Evolutionary conservation across 2,329 filamentous ascomycete genomes (phyloP).

Genomic region (Colletotrichum tanaceti): DNA sequence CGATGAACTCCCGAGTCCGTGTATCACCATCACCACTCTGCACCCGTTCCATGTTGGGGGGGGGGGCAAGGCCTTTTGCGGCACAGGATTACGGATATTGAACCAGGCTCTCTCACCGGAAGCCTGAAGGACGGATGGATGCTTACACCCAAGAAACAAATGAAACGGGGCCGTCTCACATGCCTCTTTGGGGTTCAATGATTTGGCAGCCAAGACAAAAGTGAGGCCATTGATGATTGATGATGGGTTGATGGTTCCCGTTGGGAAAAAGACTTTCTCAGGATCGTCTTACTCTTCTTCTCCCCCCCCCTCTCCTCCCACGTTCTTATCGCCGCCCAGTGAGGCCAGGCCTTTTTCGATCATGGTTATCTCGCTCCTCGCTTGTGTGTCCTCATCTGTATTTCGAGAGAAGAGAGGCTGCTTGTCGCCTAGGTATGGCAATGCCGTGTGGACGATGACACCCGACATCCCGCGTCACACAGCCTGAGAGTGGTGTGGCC

Average conservation of each 20-base stretch:
- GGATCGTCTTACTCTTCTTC: too few relatives aligned
- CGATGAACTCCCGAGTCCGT: neutral
- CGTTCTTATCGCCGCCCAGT: neutral
- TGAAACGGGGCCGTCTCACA: slow-evolving; percentile 12
- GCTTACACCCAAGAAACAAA: neutral
- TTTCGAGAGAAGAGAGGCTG: neutral
- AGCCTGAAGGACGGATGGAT: too few relatives aligned
- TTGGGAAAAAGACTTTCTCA: too few relatives aligned
- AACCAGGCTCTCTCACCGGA: neutral
- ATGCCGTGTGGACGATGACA: neutral
- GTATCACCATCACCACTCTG: too few relatives aligned
- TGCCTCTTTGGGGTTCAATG: slow-evolving; percentile 16
- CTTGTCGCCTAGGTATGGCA: neutral
- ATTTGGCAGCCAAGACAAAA: slow-evolving; percentile 2
- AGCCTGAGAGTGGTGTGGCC: slow-evolving; percentile 2
- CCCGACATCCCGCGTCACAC: slow-evolving; percentile 24
- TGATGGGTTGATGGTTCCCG: slow-evolving; percentile 5
- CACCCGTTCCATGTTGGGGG: too few relatives aligned
- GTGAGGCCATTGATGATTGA: slow-evolving; percentile 12
- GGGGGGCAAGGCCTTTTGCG: neutral
- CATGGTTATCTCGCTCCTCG: neutral
- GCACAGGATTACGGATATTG: neutral
- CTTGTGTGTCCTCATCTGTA: neutral
- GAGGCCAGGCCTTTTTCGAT: neutral
- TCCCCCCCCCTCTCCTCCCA: neutral